Percentiles rank a stretch among this genome's conserved stretches.
phyloP scores from a whole-genome alignment of 2,329 filamentous ascomycete genomes.

The Colletotrichum tamarilloi region DNA sequence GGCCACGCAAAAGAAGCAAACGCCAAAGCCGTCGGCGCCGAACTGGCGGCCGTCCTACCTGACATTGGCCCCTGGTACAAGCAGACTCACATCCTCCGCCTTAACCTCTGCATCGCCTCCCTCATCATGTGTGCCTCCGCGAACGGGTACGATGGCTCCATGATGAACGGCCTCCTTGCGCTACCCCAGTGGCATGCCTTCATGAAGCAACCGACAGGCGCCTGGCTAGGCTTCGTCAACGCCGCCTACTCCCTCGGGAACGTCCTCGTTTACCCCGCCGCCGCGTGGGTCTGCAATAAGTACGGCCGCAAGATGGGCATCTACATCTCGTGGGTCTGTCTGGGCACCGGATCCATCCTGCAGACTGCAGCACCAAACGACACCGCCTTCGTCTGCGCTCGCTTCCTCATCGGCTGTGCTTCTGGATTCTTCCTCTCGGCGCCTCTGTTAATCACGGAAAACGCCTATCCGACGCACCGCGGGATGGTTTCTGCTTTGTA shows the following conservation, averaged over 20 bases:
- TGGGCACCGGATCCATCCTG: slow-evolving; percentile 34
- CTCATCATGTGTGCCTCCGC: slow-evolving; percentile 26
- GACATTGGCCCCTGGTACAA: slow-evolving; percentile 30
- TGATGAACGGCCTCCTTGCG: slow-evolving; percentile 33
- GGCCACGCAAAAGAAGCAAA: background rate
- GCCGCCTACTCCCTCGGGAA: slow-evolving; percentile 48
- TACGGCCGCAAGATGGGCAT: slow-evolving; percentile 30
- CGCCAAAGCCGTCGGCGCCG: slow-evolving; percentile 28
- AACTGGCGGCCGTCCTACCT: slow-evolving; percentile 28
- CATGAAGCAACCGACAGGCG: slow-evolving; percentile 15
- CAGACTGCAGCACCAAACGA: slow-evolving; percentile 40
- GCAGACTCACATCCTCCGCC: slow-evolving; percentile 20
- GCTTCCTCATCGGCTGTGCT: slow-evolving; percentile 48
- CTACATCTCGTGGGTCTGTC: background rate
- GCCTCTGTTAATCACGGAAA: slow-evolving; percentile 48
- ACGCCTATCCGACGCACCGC: slow-evolving; percentile 45
- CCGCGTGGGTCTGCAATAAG: slow-evolving; percentile 47
- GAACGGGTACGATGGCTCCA: slow-evolving; percentile 33
- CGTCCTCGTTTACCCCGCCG: slow-evolving; percentile 43
- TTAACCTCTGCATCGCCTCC: slow-evolving; percentile 31
- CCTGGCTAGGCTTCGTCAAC: slow-evolving; percentile 30
- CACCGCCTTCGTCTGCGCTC: slow-evolving; percentile 45
- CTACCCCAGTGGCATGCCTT: slow-evolving; percentile 28
- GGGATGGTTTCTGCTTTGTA: slow-evolving; percentile 20
- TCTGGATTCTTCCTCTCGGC: slow-evolving; percentile 42